Conservation (phyloP, 129 eudicot genomes). For the Logfia minima region DNA sequence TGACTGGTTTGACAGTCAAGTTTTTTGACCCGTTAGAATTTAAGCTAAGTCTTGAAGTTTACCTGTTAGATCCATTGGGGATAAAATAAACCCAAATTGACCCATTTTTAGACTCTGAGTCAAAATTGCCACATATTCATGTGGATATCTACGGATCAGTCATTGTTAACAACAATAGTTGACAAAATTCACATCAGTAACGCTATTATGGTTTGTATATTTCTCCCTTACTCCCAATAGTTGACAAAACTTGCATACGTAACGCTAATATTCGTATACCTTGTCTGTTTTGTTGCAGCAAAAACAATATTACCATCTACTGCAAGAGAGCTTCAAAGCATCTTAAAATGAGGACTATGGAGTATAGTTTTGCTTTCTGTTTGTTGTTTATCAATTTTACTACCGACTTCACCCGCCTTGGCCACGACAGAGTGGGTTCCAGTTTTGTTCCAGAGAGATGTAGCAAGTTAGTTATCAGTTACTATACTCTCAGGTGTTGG, state of each 20-base stretch:
- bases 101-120: neutral
- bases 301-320: constrained; percentile 43
- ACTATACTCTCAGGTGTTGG: neutral
- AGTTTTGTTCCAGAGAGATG: constrained; percentile 23
- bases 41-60: too few relatives aligned
- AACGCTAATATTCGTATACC: neutral
- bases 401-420: neutral
- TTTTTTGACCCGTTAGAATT: neutral
- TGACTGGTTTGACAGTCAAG: neutral
- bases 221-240: neutral
- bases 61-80: neutral
- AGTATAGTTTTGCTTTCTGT: neutral
- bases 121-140: neutral
- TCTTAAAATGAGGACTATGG: constrained; percentile 17
- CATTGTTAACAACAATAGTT: neutral
- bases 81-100: neutral
- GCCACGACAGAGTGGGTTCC: neutral
- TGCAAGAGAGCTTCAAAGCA: constrained; percentile 52
- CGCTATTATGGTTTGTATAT: neutral
- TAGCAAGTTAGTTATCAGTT: neutral
- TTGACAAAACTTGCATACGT: neutral
- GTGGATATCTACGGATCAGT: neutral
- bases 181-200: neutral
- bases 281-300: constrained; percentile 55
- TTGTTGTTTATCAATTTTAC: neutral